These are phyloP conservation scores for Cladosporium velox DNA, from an alignment of 2,329 filamentous ascomycete genomes.

Conservation along the genomic window DNA sequence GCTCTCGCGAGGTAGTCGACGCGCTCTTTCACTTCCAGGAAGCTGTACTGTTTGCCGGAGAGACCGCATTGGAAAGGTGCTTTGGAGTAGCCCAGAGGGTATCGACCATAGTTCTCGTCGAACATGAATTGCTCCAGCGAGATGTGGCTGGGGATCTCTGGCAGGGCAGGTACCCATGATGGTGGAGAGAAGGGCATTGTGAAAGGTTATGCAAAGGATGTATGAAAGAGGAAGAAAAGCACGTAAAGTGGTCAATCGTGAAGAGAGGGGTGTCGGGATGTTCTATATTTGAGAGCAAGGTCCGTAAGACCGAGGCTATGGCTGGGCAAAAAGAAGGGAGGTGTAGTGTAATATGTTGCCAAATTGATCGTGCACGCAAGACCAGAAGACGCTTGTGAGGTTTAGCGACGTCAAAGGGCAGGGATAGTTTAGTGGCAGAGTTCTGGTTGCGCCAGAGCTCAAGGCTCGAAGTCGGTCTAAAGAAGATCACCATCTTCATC, in stretches of 20 bases:
- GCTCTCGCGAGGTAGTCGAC: slow-evolving; percentile 68
- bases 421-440: not conserved
- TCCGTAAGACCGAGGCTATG: slow-evolving; percentile 3
- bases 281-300: not conserved
- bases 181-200: slow-evolving; percentile 60
- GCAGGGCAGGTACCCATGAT: slow-evolving; percentile 61
- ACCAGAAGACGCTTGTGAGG: slow-evolving; percentile 5
- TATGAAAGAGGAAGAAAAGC: not conserved
- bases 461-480: not conserved
- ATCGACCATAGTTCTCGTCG: slow-evolving; percentile 68
- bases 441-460: not conserved
- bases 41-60: slow-evolving; percentile 66
- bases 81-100: slow-evolving; percentile 62
- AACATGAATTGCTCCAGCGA: slow-evolving; percentile 76
- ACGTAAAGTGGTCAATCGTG: not conserved
- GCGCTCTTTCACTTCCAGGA: slow-evolving; percentile 63
- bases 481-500: not conserved
- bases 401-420: slow-evolving; percentile 1
- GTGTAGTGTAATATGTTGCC: not conserved
- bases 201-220: not conserved
- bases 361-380: not conserved
- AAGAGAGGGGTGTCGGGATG: not conserved
- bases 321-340: not conserved
- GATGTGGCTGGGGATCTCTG: slow-evolving; percentile 72
- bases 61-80: slow-evolving; percentile 78